Conservation (phyloP, 805 yeast species). For the Spathaspora girioi region DNA sequence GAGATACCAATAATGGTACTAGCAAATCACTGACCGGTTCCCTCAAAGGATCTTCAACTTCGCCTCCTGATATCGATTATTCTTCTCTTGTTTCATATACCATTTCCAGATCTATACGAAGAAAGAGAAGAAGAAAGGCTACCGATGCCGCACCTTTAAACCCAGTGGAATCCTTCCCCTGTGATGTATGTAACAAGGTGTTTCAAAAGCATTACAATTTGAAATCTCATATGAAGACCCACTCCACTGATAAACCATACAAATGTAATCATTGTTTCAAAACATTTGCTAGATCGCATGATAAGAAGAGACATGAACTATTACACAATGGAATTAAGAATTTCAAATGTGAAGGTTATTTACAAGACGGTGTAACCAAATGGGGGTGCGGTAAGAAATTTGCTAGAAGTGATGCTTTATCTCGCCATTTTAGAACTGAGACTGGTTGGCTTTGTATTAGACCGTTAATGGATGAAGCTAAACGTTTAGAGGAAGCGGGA, state of each 20-base stretch:
- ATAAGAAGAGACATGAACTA: conserved; percentile 69
- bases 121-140: conserved; percentile 20
- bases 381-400: conserved; percentile 79
- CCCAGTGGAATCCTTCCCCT: conserved; percentile 23
- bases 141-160: not conserved
- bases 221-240: conserved; percentile 47
- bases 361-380: conserved; percentile 51
- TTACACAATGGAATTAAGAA: conserved; percentile 72
- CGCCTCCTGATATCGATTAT: conserved; percentile 22
- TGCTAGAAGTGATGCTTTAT: conserved; percentile 75
- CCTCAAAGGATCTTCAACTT: conserved; percentile 1
- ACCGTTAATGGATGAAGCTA: conserved; percentile 62
- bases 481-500: conserved; percentile 19
- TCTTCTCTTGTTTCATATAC: conserved; percentile 33
- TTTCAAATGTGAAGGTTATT: conserved; percentile 61
- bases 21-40: not conserved
- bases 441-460: conserved; percentile 68
- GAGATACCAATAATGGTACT: conserved; percentile 1
- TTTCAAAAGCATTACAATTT: conserved; percentile 49
- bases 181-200: conserved; percentile 41
- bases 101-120: conserved; percentile 26
- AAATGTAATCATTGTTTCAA: conserved; percentile 61
- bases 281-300: conserved; percentile 75
- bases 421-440: conserved; percentile 73
- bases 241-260: conserved; percentile 69